A percentile compares a stretch with the other conserved stretches of the same genome.
Conservation (phyloP, 2,329 filamentous ascomycete species). For the Ceratocystis harringtonii region DNA sequence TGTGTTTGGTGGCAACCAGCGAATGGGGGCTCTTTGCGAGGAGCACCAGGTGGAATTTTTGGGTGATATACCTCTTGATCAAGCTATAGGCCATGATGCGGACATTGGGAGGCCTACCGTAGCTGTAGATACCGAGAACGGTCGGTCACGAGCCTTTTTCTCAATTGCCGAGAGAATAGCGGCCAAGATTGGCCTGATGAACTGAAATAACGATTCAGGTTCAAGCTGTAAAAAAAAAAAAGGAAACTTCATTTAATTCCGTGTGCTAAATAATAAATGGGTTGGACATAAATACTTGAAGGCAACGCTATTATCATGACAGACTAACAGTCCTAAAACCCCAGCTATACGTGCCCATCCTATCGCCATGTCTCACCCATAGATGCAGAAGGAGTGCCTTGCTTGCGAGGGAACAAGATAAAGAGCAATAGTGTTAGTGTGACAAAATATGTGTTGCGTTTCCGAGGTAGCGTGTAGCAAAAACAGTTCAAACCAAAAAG, state of each 20-base stretch:
- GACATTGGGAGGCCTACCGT: conserved; percentile 81
- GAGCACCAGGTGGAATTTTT: conserved; percentile 65
- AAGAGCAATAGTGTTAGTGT: no score
- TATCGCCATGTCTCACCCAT: no score
- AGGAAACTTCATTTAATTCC: neutral
- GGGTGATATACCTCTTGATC: conserved; percentile 78
- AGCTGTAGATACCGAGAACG: conserved; percentile 66
- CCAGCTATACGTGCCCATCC: no score
- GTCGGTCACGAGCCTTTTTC: conserved; percentile 56
- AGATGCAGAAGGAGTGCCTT: no score
- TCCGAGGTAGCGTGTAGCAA: no score
- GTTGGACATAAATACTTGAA: no score
- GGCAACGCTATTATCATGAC: no score
- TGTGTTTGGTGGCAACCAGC: conserved; percentile 55
- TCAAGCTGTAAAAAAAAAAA: neutral
- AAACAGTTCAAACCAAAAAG: neutral
- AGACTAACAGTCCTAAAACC: no score
- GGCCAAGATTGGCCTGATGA: conserved; percentile 28
- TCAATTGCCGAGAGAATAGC: conserved; percentile 47
- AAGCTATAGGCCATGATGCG: conserved; percentile 72
- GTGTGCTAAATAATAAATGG: neutral
- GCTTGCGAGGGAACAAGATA: no score
- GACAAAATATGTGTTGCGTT: no score
- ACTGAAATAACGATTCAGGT: conserved; percentile 8
- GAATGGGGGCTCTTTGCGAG: conserved; percentile 52